Evolutionary conservation across 2,329 filamentous ascomycete genomes (phyloP).

Genomic region (Diaporthe batatas): DNA sequence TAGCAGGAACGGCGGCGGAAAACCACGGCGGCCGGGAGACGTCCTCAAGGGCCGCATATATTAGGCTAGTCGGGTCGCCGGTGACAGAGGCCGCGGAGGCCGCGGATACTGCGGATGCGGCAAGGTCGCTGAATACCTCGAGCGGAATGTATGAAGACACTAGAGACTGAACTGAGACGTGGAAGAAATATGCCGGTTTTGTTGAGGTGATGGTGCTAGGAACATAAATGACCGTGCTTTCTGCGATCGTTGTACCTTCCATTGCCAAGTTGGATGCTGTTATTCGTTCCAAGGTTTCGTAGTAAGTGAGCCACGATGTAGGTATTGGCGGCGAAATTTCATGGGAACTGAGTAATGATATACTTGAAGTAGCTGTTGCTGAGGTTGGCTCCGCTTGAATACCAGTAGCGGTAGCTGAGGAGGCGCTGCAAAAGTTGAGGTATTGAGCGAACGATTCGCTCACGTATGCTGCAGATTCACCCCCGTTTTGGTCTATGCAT

Average conservation of each 20-base stretch:
- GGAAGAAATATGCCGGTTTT: neutral
- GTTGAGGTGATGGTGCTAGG: neutral
- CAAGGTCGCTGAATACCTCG: conserved; percentile 3
- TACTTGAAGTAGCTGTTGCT: neutral
- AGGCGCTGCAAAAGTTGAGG: neutral
- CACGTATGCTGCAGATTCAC: neutral
- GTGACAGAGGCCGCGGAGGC: conserved; percentile 18
- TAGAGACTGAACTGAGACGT: neutral
- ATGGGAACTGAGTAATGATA: too few species aligned
- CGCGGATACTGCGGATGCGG: neutral
- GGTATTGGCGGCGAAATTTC: neutral
- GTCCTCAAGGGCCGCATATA: conserved; percentile 32
- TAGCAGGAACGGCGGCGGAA: conserved; percentile 15
- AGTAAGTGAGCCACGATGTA: neutral
- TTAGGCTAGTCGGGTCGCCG: conserved; percentile 18
- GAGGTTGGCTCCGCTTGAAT: too few species aligned
- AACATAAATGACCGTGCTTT: neutral
- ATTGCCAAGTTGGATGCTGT: neutral
- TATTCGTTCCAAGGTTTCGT: neutral
- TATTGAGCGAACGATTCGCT: neutral
- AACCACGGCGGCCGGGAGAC: conserved; percentile 32
- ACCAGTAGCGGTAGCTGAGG: too few species aligned
- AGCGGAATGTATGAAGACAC: conserved; percentile 14
- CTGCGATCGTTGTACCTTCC: neutral
- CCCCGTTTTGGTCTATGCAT: neutral